Conservation (phyloP, 148 eudicot species). For the Rhododendron griersonianum region DNA sequence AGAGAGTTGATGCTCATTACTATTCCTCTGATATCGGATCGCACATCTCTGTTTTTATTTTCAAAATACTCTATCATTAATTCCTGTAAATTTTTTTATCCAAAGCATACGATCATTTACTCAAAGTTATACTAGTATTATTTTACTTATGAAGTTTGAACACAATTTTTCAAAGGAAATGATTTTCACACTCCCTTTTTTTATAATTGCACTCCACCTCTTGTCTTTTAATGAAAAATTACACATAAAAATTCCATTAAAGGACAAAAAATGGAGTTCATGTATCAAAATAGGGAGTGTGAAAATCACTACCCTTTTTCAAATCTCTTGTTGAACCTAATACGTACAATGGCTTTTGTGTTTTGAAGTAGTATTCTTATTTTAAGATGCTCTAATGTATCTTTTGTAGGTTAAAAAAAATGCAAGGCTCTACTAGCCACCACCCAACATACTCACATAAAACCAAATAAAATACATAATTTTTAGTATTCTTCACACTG, state of each 20-base stretch:
- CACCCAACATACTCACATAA: not conserved
- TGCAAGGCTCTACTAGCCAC: not conserved
- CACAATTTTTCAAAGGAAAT: no score
- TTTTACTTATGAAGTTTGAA: not conserved
- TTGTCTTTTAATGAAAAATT: no score
- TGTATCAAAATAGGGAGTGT: no score
- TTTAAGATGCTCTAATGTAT: not conserved
- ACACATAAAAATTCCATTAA: no score
- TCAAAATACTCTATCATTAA: not conserved
- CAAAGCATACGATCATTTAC: not conserved
- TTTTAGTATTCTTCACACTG: not conserved
- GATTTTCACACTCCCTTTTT: no score
- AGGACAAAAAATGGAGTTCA: no score
- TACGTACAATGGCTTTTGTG: not conserved
- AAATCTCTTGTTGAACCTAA: no score
- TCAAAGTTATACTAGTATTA: not conserved
- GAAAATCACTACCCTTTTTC: no score
- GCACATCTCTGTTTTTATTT: not conserved
- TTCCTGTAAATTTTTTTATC: no score
- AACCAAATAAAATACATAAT: no score
- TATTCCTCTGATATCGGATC: not conserved
- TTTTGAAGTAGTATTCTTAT: not conserved
- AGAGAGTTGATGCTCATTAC: not conserved
- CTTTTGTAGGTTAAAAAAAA: not conserved
- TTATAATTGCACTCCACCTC: no score